A percentile compares a stretch with the other conserved stretches of the same genome.
phyloP scores from a whole-genome alignment of 1,284 basidiomycete species.

The Abortiporus biennis region DNA sequence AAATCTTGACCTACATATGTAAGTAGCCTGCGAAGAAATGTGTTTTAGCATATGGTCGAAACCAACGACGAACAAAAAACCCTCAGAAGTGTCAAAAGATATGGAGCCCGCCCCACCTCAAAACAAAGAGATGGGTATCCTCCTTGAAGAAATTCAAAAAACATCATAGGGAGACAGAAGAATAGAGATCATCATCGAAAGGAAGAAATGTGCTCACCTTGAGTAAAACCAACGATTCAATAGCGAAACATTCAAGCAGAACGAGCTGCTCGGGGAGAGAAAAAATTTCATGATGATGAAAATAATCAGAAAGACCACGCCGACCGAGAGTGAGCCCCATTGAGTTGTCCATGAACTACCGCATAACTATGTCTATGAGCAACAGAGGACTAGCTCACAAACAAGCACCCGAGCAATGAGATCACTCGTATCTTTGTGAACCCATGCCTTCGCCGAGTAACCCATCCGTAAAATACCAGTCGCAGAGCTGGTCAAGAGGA shows the following conservation, averaged over 20 bases:
- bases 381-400: conserved; percentile 44
- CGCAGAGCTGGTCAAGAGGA: conserved; percentile 52
- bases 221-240: too few relatives aligned
- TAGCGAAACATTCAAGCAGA: conserved; percentile 3
- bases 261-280: conserved; percentile 27
- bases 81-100: conserved; percentile 67
- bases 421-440: conserved; percentile 75
- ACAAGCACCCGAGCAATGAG: conserved; percentile 36
- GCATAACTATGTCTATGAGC: conserved; percentile 86
- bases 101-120: conserved; percentile 60
- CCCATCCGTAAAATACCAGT: conserved; percentile 29
- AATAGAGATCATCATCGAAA: conserved; percentile 29
- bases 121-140: conserved; percentile 52
- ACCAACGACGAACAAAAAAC: conserved; percentile 3
- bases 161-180: conserved; percentile 13
- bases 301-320: conserved; percentile 38
- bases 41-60: too few relatives aligned
- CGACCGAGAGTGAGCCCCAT: conserved; percentile 86
- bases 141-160: conserved; percentile 86
- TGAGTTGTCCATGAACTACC: conserved; percentile 73
- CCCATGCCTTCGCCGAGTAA: conserved; percentile 33
- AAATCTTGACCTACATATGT: too few relatives aligned
- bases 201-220: too few relatives aligned
- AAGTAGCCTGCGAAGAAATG: too few relatives aligned
- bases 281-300: conserved; percentile 46